Base-by-base conservation (phyloP, 176 grass and related monocot genomes). In the Triticum timopheevii region DNA sequence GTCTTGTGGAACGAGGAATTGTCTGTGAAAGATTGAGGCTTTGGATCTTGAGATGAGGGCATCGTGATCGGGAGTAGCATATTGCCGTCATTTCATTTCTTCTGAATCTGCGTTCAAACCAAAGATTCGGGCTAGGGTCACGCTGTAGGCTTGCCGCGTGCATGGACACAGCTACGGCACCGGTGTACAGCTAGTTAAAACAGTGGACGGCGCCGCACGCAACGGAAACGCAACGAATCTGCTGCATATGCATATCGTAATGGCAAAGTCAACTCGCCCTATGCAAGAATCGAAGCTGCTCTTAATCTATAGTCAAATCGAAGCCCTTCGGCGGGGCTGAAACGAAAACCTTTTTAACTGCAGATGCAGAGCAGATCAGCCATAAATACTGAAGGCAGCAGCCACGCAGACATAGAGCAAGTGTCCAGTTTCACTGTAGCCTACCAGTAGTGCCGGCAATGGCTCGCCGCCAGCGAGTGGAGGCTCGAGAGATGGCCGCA, bases 201-300 rank as follows among this genome's bases (percentile, higher is more conserved):
- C 83, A 85, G 22, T 44, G 72, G 34, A 75, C 72, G 72, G 72
- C 72, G 72, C 72, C 42, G 72, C n/a, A 45, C 25, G 45, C 27
- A 76, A 33, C 45, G 73, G 8, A 17, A 12, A 33, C 27, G 84
- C 65, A 9, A 61, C 59, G 76, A 86, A 79, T 70, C 84, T 47
- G 79, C 24, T 49, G 61, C 73, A 8, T 22, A 47, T 76, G 73
- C 62, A 66, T 10, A 23, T 33, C 47, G 39, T 45, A 66, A 81
- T 64, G 49, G 50, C 65, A 80, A 62, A 61, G 85, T 86, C 85
- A 86, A 80, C 67, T 8, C 38, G 11, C 9, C 3, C 20, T 25
- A 6, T 19, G 28, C 85, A 44, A 49, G 67, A 31, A 86, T 27
- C 85, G 38, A 86, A 80, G 85, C 13, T 61, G 28, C 28, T 31